Base-by-base conservation (phyloP, 257 asterid genomes). In the Orobanche coerulescens region DNA sequence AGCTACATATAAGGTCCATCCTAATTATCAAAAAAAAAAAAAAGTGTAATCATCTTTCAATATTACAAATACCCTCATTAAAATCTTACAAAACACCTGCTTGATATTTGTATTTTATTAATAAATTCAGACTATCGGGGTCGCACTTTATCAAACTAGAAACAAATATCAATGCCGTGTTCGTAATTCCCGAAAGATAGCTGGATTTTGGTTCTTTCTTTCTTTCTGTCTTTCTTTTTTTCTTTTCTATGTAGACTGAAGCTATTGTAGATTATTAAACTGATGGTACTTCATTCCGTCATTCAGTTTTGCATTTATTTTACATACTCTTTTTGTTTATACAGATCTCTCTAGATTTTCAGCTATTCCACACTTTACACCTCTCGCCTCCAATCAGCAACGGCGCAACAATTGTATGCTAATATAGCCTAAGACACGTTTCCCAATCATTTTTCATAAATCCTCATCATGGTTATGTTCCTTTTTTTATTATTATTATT, bases 261-360 rank as follows among this genome's bases (percentile, higher is more conserved):
- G 24, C 24, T 46, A 0, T 51, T 57, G 10, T 25, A 12, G 36
- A 15, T 4, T 64, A 36, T 36, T 19, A 31, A 31, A 66, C 4
- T 28, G 33, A 37, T 37, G 31, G 60, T 26, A 6, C 20, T 62
- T 19, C 5, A 16, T 61, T 54, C 30, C 13, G 9, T 60, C 64
- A 50, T 20, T 69, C 13, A 22, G 49, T 43, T 58, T 60, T 26
- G 31, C 5, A 26, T 23, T 34, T 43, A 28, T 58, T 75, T n/a
- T n/a, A 63, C 49, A 22, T 52, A 15, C 5, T 31, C 12, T 36
- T 55, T 61, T 36, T 31, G 24, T 61, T 67, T 65, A 52, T 69
- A 37, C 92, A 92, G 98, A 86, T 86, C 57, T 82, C 94, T 61
- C 78, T 78, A 60, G 95, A 92, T 70, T 92, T 79, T 80, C 94